These are phyloP conservation scores for Lentinula sp. DNA, from an alignment of 768 basidiomycete genomes.

Conservation along the genomic window DNA sequence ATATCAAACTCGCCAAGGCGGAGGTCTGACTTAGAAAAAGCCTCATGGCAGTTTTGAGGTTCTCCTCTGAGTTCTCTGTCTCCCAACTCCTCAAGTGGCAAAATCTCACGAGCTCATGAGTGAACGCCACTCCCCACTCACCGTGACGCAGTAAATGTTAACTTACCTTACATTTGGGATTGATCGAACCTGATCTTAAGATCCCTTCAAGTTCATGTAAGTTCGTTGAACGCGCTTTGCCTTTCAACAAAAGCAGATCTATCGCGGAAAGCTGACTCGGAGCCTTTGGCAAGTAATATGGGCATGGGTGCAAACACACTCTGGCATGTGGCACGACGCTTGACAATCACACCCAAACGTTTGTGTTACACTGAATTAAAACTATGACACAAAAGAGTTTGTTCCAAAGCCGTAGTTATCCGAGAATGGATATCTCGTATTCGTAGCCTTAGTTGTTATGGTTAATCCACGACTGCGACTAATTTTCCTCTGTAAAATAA, in stretches of 20 bases:
- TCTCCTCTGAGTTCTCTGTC: too few relatives aligned
- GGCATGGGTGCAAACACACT: not conserved
- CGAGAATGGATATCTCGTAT: not conserved
- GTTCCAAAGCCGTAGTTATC: too few relatives aligned
- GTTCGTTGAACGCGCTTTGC: too few relatives aligned
- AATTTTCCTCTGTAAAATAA: slow-evolving; percentile 23
- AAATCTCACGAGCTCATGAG: not conserved
- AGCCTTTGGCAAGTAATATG: not conserved
- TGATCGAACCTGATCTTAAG: not conserved
- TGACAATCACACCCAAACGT: not conserved
- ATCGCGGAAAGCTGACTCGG: not conserved
- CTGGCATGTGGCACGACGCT: not conserved
- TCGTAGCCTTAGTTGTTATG: not conserved
- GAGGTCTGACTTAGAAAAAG: not conserved
- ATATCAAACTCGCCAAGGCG: too few relatives aligned
- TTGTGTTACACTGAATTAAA: too few relatives aligned
- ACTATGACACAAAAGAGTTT: too few relatives aligned
- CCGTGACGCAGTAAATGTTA: not conserved
- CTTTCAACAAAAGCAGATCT: not conserved
- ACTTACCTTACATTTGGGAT: not conserved
- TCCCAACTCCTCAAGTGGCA: not conserved
- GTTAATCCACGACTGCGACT: slow-evolving; percentile 16
- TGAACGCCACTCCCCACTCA: not conserved
- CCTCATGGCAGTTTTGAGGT: not conserved
- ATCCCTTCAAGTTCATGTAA: not conserved